Evolutionary conservation across 495 filamentous ascomycete species (phyloP), one percentile per base, ranked within the genome.

Genomic region (Lepidopterella palustris): DNA sequence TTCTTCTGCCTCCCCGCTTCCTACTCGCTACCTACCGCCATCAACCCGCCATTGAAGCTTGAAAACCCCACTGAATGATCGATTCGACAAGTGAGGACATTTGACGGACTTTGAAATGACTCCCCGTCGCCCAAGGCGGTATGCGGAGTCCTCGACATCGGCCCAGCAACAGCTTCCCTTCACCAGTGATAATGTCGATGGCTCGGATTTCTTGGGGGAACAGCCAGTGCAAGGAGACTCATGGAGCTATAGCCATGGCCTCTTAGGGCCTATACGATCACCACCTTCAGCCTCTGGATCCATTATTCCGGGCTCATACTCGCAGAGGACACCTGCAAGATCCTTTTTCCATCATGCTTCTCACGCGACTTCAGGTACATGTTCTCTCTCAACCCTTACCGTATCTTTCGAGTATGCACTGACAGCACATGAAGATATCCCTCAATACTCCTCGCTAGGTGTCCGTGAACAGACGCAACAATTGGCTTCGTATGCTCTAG

Each of bases 401-500:
- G 24, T 6, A 23, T 13, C 3, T 31, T 49, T 21, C 45, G 32
- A 28, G 39, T 32, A 55, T 57, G 65, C 69, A 57, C n/a, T 45
- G 20, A 52, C 57, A 77, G 75, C 71, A 31, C 73, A 77, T 4
- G 60, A 79, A 75, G 88, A 95, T 66, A 83, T 79, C 61, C 80
- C 82, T 5, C 83, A 87, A 56, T 87, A 88, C 73, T 83, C 87
- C 25, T 82, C 81, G 23, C 80, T 84, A 45, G 87, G 83, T 58
- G 87, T 98, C 11, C 85, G 93, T 55, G 88, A 96, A 70, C 85
- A 95, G 68, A 95, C 93, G 1, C 90, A 90, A 29, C 89, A 96
- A 70, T 81, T 98, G 31, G 92, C 93, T 24, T 89, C 82, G 5
- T 88, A 88, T 63, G 87, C 87, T n/a, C 78, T 97, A 29, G 89